Evolutionary conservation across 331 rosid species (phyloP).

Genomic region (Acacia pycnantha): DNA sequence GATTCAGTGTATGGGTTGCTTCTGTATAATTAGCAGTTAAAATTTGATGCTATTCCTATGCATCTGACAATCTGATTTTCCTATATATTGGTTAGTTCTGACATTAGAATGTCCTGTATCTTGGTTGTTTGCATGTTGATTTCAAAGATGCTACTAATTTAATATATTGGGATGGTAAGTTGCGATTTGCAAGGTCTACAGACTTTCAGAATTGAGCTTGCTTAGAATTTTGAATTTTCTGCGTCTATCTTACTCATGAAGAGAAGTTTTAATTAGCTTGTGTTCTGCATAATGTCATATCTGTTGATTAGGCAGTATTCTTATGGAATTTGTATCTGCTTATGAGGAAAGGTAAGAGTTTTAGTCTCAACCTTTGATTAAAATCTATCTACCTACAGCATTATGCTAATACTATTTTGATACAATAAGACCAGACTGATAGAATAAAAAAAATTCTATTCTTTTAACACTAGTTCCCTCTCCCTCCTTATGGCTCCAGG

Average conservation of each 20-base stretch:
- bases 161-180: slow-evolving; percentile 1
- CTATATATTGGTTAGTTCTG: background rate
- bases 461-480: background rate
- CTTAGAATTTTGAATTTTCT: background rate
- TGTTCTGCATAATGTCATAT: background rate
- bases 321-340: slow-evolving; percentile 2
- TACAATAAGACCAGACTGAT: background rate
- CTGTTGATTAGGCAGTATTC: background rate
- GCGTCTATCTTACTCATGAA: background rate
- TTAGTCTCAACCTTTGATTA: slow-evolving; percentile 14
- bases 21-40: background rate
- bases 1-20: background rate
- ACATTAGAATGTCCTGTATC: background rate
- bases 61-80: slow-evolving; percentile 11
- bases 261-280: slow-evolving; percentile 10
- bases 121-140: slow-evolving; percentile 17
- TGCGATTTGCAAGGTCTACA: background rate
- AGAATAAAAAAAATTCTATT: background rate
- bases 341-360: slow-evolving; percentile 19
- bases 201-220: background rate
- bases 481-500: background rate
- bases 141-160: slow-evolving; percentile 7
- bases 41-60: slow-evolving; percentile 6
- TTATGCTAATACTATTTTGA: slow-evolving; percentile 11
- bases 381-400: background rate